These are phyloP conservation scores for Phytopythium kandeliae DNA, from an alignment of 352 stramenopile species.

Conservation along the genomic window DNA sequence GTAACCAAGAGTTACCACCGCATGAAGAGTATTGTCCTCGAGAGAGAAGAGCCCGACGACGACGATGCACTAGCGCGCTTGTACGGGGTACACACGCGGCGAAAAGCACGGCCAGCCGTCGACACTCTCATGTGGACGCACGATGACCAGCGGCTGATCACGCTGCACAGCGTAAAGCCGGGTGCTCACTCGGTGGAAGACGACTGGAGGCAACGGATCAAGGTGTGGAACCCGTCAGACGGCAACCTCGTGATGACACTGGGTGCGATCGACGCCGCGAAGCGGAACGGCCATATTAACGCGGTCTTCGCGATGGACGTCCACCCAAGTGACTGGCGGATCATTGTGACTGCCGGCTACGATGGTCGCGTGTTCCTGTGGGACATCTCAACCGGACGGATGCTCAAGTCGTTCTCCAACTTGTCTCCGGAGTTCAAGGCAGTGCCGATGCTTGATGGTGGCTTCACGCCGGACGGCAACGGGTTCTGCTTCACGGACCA, in stretches of 20 bases:
- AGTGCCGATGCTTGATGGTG: constrained; percentile 67
- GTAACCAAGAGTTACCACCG: constrained; percentile 61
- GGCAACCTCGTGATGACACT: constrained; percentile 58
- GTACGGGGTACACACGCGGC: constrained; percentile 38
- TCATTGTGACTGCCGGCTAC: constrained; percentile 79
- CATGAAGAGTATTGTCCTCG: constrained; percentile 39
- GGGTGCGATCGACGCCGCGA: constrained; percentile 45
- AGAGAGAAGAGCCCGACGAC: constrained; percentile 37
- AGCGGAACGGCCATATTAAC: constrained; percentile 68
- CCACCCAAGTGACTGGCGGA: constrained; percentile 66
- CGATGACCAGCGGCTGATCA: constrained; percentile 57
- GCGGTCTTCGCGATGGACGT: constrained; percentile 72
- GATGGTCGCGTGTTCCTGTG: constrained; percentile 81
- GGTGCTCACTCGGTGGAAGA: constrained; percentile 35
- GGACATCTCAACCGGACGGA: constrained; percentile 67
- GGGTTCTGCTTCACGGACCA: constrained; percentile 80
- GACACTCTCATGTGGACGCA: constrained; percentile 64
- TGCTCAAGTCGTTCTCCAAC: constrained; percentile 62
- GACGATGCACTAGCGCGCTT: constrained; percentile 35
- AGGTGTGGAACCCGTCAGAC: constrained; percentile 53
- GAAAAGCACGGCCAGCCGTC: constrained; percentile 37
- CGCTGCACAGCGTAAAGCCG: constrained; percentile 62
- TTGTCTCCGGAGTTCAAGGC: constrained; percentile 48
- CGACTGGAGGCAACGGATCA: constrained; percentile 58
- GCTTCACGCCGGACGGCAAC: constrained; percentile 60